Evolutionary conservation across 805 yeast genomes (phyloP), one percentile per base, ranked within the genome.

Genomic region (Candida berthetii): DNA sequence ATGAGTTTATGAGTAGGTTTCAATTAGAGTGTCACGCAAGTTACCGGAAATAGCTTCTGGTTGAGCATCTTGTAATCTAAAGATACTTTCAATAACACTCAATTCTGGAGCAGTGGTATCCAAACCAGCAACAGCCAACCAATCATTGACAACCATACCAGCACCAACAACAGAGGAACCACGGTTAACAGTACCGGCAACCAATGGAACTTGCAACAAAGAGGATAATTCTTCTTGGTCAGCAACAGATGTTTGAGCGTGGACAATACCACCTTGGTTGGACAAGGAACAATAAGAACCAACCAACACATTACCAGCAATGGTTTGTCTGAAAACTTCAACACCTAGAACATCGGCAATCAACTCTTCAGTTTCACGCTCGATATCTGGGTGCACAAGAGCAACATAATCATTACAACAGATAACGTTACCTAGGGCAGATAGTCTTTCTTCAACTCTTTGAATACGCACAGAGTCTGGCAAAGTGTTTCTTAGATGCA

Each of bases 351-450:
- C 96, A 65, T 93, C 99, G 36, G 98, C 96, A 61, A 93, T 93
- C 54, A 93, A 72, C 71, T 93, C 99, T 70, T 93, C 99, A 40
- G 99, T 93, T 68, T 93, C 99, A 63, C 99, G 83, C 72, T 93
- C 99, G 51, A 93, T 88, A 70, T 93, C 99, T 39, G 99, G 99
- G 66, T 93, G 99, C 41, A 93, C 99, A 50, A 93, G 76, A 3
- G 99, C 99, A 55, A 95, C 99, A 62, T 93, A 93, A 66, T 93
- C 99, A 66, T 93, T 93, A 70, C 98, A 91, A 68, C 98, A 91
- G 58, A 93, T 89, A 48, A 93, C 99, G 56, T 93, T 93, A 56
- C 99, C 99, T 51, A 93, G 71, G 13, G 99, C 99, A 40, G 96
- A 85, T 48, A 93, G 72, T 62, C 99, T 81, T 71, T 93, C 99